Evolutionary conservation across 768 basidiomycete species (phyloP).

Genomic region (Naganishia kalamii): DNA sequence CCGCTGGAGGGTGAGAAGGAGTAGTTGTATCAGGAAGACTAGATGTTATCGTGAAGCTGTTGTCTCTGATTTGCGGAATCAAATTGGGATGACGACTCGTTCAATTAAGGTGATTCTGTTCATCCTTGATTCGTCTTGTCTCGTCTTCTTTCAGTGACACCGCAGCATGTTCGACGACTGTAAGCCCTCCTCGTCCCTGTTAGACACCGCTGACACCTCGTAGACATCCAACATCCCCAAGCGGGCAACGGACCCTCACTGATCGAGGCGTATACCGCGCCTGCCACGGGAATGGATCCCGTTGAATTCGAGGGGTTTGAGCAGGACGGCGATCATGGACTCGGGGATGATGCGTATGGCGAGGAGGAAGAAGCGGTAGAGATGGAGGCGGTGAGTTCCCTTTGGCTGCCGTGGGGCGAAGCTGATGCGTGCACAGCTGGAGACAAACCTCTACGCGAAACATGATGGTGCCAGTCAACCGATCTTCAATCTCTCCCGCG

Average conservation of each 20-base stretch:
- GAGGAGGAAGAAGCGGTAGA: slow-evolving; percentile 52
- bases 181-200: slow-evolving; percentile 31
- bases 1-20: not conserved
- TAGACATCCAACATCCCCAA: slow-evolving; percentile 91
- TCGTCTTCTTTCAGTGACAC: not conserved
- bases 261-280: slow-evolving; percentile 27
- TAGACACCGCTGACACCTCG: not conserved
- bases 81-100: not conserved
- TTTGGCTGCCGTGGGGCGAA: not conserved
- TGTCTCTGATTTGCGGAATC: no score
- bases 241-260: slow-evolving; percentile 47
- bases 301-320: slow-evolving; percentile 87
- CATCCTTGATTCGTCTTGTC: not conserved
- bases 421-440: slow-evolving; percentile 39
- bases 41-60: no score
- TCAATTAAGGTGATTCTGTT: not conserved
- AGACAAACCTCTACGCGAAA: slow-evolving; percentile 43
- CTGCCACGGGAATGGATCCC: slow-evolving; percentile 52
- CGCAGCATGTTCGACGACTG: slow-evolving; percentile 50
- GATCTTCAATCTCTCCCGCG: slow-evolving; percentile 48
- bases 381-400: slow-evolving; percentile 49
- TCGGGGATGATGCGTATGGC: slow-evolving; percentile 12
- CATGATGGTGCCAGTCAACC: slow-evolving; percentile 27
- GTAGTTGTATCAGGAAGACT: not conserved
- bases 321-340: slow-evolving; percentile 50